A percentile compares a stretch with the other conserved stretches of the same genome.
These are phyloP conservation scores for Sporothrix globosa DNA, from an alignment of 2,329 filamentous ascomycete species.

Conservation along the genomic window DNA sequence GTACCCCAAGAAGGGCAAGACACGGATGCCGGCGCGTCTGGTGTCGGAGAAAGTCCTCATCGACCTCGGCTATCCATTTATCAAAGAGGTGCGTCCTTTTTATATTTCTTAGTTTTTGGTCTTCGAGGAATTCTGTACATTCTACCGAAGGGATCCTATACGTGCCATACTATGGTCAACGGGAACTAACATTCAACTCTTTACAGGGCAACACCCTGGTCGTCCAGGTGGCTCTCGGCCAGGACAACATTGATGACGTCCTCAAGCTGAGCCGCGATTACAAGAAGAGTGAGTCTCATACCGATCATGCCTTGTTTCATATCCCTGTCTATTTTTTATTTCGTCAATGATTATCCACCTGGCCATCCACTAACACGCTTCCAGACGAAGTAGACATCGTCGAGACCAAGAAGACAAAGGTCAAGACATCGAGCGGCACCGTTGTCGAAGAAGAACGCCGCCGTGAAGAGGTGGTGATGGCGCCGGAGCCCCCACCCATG, in stretches of 20 bases:
- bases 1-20: constrained; percentile 85
- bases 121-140: no score
- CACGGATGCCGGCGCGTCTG: constrained; percentile 78
- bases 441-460: constrained; percentile 54
- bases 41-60: constrained; percentile 80
- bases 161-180: background rate
- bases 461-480: constrained; percentile 48
- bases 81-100: constrained; percentile 70
- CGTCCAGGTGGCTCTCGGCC: constrained; percentile 80
- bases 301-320: background rate
- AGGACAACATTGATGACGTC: constrained; percentile 88
- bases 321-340: no score
- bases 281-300: constrained; percentile 54
- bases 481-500: constrained; percentile 36
- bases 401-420: constrained; percentile 31
- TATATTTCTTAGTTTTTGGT: no score
- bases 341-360: background rate
- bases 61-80: constrained; percentile 82
- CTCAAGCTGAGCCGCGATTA: constrained; percentile 81
- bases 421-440: constrained; percentile 41
- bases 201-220: constrained; percentile 75
- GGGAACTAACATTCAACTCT: background rate
- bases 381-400: constrained; percentile 28
- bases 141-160: background rate
- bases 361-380: constrained; percentile 8